Evolutionary conservation across 306 rosid genomes (phyloP), one percentile per base, ranked within the genome.

Genomic region (Citrullus colocynthis): DNA sequence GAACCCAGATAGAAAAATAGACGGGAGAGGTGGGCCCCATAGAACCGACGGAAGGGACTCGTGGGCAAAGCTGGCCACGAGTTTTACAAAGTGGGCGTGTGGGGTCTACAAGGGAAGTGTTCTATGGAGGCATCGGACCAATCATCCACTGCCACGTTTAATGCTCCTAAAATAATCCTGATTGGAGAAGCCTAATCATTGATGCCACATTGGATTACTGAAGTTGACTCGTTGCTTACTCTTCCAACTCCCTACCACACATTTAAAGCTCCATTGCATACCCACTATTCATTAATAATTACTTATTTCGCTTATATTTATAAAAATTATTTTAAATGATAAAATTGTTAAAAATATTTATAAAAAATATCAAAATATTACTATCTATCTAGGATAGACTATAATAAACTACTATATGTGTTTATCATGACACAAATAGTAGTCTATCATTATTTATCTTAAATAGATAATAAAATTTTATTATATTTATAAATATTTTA

Each of bases 41-140:
- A 16, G 55, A 21, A 12, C 49, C 2, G 55, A 42, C 42, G 42
- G 48, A 71, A 71, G 59, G 15, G 42, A 48, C 56, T 20, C 75
- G 76, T 72, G 76, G 76, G 49, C 18, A 72, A 72, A 28, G 76
- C 59, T 49, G 76, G 76, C 76, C 76, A 72, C 76, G 76, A 72
- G 76, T 72, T 72, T 72, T 72, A 45, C 28, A 72, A 15, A 48
- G 76, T 72, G 76, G 56, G 10, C 15, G 76, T 49, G 57, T 24
- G 76, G 76, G 76, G 76, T 49, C 60, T 60, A 72, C 76, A 0
- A 13, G 42, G 0, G 59, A 21, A 4, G 13, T 9, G 15, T 32
- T 62, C 36, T 6, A 42, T 21, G 39, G n/a, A 70, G 37, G 3
- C 4, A 5, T 4, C 44, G 0, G 0, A 14, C 59, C 59, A 49